phyloP scores from a whole-genome alignment of 2,329 filamentous ascomycete genomes.

The Knufia fluminis region DNA sequence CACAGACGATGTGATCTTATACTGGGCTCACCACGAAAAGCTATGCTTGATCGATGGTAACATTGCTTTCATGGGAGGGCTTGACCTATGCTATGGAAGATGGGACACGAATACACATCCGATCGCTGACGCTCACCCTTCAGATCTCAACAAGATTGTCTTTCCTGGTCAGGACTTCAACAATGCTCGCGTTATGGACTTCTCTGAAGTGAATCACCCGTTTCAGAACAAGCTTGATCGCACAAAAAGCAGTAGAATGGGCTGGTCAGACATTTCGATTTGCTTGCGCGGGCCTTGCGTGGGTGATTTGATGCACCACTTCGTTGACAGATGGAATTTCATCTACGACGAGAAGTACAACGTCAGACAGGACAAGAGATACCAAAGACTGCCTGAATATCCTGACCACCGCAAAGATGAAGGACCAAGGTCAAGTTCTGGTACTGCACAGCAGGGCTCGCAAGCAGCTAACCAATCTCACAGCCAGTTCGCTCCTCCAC shows the following conservation, averaged over 20 bases:
- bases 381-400: slow-evolving; percentile 27
- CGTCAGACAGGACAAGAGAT: slow-evolving; percentile 44
- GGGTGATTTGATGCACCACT: slow-evolving; percentile 65
- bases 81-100: slow-evolving; percentile 79
- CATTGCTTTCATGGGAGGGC: slow-evolving; percentile 79
- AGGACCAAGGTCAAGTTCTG: neutral
- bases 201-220: slow-evolving; percentile 67
- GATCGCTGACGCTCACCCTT: slow-evolving; percentile 74
- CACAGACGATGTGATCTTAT: slow-evolving; percentile 70
- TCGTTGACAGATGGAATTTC: slow-evolving; percentile 84
- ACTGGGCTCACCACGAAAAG: slow-evolving; percentile 93
- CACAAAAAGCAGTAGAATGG: slow-evolving; percentile 72
- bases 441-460: neutral
- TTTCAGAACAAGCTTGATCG: slow-evolving; percentile 80
- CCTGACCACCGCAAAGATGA: slow-evolving; percentile 5
- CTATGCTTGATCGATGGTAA: slow-evolving; percentile 71
- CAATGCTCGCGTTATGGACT: slow-evolving; percentile 75
- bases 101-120: slow-evolving; percentile 84
- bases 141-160: slow-evolving; percentile 62
- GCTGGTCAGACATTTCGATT: slow-evolving; percentile 80
- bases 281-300: slow-evolving; percentile 67
- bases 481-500: slow-evolving; percentile 14
- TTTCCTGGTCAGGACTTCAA: slow-evolving; percentile 93
- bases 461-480: neutral
- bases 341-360: slow-evolving; percentile 77